Conservation (phyloP, 306 rosid species). For the Dryas alaskensis region DNA sequence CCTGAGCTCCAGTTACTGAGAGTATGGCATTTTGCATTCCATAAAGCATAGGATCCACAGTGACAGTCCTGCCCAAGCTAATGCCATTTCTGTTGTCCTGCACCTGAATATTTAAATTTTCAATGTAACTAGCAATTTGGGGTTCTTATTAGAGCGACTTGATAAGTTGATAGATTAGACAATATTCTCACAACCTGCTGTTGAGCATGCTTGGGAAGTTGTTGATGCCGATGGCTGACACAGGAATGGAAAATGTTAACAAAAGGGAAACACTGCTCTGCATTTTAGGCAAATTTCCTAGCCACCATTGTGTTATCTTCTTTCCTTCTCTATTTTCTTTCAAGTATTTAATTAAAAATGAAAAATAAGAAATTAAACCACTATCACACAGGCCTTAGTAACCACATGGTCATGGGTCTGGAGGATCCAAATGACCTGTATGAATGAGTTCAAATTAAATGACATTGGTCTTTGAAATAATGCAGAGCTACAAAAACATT, state of each 20-base stretch:
- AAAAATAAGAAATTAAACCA: too few relatives aligned
- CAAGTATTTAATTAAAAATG: too few relatives aligned
- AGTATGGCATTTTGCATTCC: slow-evolving; percentile 13
- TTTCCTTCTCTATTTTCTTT: neutral
- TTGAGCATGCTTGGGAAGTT: slow-evolving; percentile 20
- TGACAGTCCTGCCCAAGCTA: slow-evolving; percentile 16
- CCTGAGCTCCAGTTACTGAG: slow-evolving; percentile 20
- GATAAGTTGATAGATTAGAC: neutral
- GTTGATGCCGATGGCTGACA: slow-evolving; percentile 32
- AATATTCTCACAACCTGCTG: slow-evolving; percentile 25
- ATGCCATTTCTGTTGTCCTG: slow-evolving; percentile 36
- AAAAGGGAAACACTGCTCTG: slow-evolving; percentile 2
- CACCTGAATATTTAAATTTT: slow-evolving; percentile 14
- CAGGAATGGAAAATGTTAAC: slow-evolving; percentile 16
- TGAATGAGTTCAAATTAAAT: neutral
- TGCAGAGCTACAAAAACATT: neutral
- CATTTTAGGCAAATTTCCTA: neutral
- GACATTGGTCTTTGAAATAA: neutral
- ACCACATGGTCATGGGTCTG: neutral
- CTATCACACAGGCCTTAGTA: neutral
- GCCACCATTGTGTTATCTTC: neutral
- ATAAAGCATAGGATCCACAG: slow-evolving; percentile 14
- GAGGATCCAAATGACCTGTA: neutral
- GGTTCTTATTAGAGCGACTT: slow-evolving; percentile 13
- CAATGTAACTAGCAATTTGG: slow-evolving; percentile 16